phyloP scores from a whole-genome alignment of 768 basidiomycete genomes.

The Leccinum boreale region DNA sequence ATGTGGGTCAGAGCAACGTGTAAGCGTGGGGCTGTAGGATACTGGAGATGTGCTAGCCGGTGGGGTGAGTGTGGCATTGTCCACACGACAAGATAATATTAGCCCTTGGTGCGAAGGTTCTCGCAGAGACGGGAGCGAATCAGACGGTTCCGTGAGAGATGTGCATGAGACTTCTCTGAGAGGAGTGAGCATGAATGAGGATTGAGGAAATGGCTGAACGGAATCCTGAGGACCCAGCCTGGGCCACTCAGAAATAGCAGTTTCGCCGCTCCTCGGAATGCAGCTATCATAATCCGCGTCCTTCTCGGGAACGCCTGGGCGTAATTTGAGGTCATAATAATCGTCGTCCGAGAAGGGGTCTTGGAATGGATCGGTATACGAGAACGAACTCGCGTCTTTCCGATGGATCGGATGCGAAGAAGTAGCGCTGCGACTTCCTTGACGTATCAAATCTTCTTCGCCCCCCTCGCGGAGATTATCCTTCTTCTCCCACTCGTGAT shows the following conservation, averaged over 20 bases:
- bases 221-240: slow-evolving; percentile 10
- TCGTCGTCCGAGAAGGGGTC: slow-evolving; percentile 26
- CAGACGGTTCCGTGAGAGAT: slow-evolving; percentile 14
- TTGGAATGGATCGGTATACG: slow-evolving; percentile 47
- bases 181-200: slow-evolving; percentile 30
- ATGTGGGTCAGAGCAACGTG: slow-evolving; percentile 26
- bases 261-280: slow-evolving; percentile 9
- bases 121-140: slow-evolving; percentile 25
- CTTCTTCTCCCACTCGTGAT: slow-evolving; percentile 21
- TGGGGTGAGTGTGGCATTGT: slow-evolving; percentile 21
- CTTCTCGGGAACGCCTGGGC: slow-evolving; percentile 11
- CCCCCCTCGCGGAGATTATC: slow-evolving; percentile 7
- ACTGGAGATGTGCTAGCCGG: slow-evolving; percentile 12
- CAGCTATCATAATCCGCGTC: slow-evolving; percentile 18
- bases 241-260: slow-evolving; percentile 14
- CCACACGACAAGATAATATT: slow-evolving; percentile 24
- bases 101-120: slow-evolving; percentile 21
- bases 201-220: slow-evolving; percentile 17
- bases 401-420: slow-evolving; percentile 9
- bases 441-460: too few species aligned
- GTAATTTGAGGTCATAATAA: slow-evolving; percentile 13
- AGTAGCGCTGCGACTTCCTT: too few species aligned
- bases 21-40: slow-evolving; percentile 21
- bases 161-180: slow-evolving; percentile 26
- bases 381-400: slow-evolving; percentile 21